A percentile compares a stretch with the other conserved stretches of the same genome.
Conservation (phyloP, 768 basidiomycete species). For the Leccinum rimulosum region DNA sequence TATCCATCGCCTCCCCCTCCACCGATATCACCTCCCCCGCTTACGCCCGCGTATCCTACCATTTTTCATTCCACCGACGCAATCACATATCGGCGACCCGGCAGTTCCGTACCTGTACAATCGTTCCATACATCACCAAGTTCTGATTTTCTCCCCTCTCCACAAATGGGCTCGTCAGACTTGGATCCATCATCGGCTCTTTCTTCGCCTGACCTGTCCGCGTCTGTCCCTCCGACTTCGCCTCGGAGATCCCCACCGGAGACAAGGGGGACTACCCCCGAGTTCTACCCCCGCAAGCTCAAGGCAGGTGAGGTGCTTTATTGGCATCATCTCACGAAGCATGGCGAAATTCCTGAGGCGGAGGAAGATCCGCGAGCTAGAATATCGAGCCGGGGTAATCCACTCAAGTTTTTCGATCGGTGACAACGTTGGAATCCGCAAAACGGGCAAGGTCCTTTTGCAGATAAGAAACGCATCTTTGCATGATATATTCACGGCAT, state of each 20-base stretch:
- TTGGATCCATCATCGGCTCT: constrained; percentile 19
- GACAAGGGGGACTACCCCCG: constrained; percentile 13
- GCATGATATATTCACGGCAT: constrained; percentile 30
- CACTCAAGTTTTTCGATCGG: constrained; percentile 23
- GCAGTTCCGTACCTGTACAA: constrained; percentile 15
- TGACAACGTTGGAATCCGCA: constrained; percentile 21
- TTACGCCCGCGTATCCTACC: constrained; percentile 30
- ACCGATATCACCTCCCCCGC: constrained; percentile 32
- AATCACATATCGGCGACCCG: constrained; percentile 24
- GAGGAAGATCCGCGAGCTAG: constrained; percentile 58
- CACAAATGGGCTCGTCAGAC: constrained; percentile 24
- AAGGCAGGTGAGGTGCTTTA: constrained; percentile 62
- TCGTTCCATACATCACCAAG: constrained; percentile 13
- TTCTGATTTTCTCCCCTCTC: constrained; percentile 23
- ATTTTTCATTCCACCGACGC: constrained; percentile 22
- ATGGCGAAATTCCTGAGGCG: constrained; percentile 72
- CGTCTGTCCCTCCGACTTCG: constrained; percentile 18
- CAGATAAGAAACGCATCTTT: constrained; percentile 13
- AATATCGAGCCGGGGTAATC: constrained; percentile 11
- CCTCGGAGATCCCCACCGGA: constrained; percentile 24
- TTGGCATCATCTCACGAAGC: constrained; percentile 73
- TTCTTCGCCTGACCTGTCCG: constrained; percentile 26
- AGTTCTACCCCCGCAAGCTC: constrained; percentile 38
- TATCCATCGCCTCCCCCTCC: constrained; percentile 31
- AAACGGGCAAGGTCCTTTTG: constrained; percentile 6